Conservation (phyloP, 2,329 filamentous ascomycete genomes). For the Botrytis fragariae region DNA sequence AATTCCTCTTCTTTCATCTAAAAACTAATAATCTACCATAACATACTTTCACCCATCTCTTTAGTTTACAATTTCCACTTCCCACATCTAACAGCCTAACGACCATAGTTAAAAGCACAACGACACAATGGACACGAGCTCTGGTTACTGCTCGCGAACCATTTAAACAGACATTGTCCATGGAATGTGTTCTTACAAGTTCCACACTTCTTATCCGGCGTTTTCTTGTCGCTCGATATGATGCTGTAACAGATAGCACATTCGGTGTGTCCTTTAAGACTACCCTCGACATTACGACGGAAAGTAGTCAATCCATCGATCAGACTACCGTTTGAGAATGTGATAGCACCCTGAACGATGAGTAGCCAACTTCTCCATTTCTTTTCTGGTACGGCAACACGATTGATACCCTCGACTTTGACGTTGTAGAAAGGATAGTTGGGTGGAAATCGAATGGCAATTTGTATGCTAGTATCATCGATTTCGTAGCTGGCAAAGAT, state of each 20-base stretch:
- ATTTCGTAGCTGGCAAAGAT: constrained; percentile 82
- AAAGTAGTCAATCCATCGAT: constrained; percentile 85
- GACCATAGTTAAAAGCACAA: constrained; percentile 70
- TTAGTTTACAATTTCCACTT: neutral
- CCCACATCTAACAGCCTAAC: neutral
- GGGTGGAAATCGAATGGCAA: constrained; percentile 75
- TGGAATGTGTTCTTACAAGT: constrained; percentile 97
- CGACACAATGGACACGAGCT: constrained; percentile 91
- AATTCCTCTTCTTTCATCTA: neutral
- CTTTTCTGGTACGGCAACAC: constrained; percentile 83
- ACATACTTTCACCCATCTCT: neutral
- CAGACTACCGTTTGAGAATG: constrained; percentile 84
- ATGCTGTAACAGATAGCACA: constrained; percentile 98
- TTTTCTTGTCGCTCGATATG: constrained; percentile 80
- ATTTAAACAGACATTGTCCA: constrained; percentile 84
- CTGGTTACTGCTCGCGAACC: constrained; percentile 92
- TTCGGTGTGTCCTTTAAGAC: constrained; percentile 88
- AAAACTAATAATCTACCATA: neutral
- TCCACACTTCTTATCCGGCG: constrained; percentile 86
- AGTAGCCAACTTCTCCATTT: constrained; percentile 93
- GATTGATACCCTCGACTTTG: constrained; percentile 70
- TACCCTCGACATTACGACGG: constrained; percentile 80
- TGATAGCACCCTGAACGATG: constrained; percentile 87
- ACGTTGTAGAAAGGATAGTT: constrained; percentile 82
- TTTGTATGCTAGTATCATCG: constrained; percentile 80